phyloP scores from a whole-genome alignment of 768 basidiomycete genomes.

The Cystofilobasidium ferigula region DNA sequence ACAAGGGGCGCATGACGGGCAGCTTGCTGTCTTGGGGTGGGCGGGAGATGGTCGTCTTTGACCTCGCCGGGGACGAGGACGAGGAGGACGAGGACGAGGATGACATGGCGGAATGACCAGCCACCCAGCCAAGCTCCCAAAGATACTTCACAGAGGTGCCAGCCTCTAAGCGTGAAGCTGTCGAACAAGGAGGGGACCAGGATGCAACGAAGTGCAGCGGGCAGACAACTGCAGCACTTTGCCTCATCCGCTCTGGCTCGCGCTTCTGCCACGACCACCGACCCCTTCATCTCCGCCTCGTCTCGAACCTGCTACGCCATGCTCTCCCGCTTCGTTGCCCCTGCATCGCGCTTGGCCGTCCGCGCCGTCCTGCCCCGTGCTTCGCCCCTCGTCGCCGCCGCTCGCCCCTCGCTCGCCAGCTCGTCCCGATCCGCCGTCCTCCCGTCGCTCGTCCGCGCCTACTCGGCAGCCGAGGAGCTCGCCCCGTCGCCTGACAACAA shows the following conservation, averaged over 20 bases:
- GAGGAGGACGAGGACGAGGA: constrained; percentile 12
- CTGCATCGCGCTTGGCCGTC: background rate
- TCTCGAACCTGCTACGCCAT: no score
- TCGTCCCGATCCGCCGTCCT: background rate
- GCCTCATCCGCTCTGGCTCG: no score
- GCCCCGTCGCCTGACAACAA: constrained; percentile 1
- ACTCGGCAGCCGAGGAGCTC: background rate
- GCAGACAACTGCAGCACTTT: no score
- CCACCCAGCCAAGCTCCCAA: no score
- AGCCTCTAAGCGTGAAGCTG: no score
- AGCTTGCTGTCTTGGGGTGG: constrained; percentile 20
- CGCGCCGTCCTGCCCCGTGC: background rate
- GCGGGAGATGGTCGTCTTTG: constrained; percentile 21
- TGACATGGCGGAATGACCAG: constrained; percentile 2
- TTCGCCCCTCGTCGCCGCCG: background rate
- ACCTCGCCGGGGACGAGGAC: constrained; percentile 24
- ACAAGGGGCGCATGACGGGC: constrained; percentile 19
- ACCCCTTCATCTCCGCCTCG: background rate
- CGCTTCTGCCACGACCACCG: background rate
- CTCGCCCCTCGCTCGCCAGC: background rate
- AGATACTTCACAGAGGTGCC: no score
- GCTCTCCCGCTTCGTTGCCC: constrained; percentile 8
- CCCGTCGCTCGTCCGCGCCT: constrained; percentile 8
- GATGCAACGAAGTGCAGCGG: no score
- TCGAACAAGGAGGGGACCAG: no score